Evolutionary conservation across 257 asterid species (phyloP), one percentile per base, ranked within the genome.

Genomic region (Ilex asprella): DNA sequence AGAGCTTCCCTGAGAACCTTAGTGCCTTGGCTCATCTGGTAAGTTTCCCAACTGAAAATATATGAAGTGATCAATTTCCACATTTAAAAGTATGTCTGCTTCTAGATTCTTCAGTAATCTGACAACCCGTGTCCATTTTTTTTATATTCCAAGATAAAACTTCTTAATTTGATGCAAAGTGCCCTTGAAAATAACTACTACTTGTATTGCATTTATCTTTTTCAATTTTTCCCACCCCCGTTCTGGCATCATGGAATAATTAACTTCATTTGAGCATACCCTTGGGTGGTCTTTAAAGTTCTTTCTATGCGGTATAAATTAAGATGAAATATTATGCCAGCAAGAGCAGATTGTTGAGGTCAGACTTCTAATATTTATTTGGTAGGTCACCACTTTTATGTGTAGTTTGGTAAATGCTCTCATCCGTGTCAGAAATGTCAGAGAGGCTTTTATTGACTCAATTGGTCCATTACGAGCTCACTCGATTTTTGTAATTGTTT

Each of bases 11-110:
- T 55, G 86, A 81, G 56, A 79, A 75, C 50, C 76, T 86, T 3
- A 78, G 86, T 71, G 87, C 88, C 68, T 46, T 86, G 6, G 90
- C 88, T 67, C 88, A 85, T 69, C 73, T 85, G 84, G 94, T 85
- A 70, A 78, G 70, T 64, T 39, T 58, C 61, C 60, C 56, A 46
- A 49, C 47, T 53, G 29, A 52, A 56, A 65, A 44, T 64, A n/a
- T 44, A 54, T 30, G 49, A 49, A 60, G 30, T 11, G 15, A 14
- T 46, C 21, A 62, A 27, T 31, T 11, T 56, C 16, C 54, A 46
- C 57, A 21, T 59, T 54, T 52, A 7, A 58, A 21, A 61, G 66
- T 47, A 2, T 39, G 30, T 41, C 56, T 55, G 56, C 27, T 21
- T 21, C 27, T 7, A 53, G 31, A 55, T 21, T 14, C 13, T 46